Base-by-base conservation (phyloP, 345 rosid genomes). In the Gossypium stocksii region DNA sequence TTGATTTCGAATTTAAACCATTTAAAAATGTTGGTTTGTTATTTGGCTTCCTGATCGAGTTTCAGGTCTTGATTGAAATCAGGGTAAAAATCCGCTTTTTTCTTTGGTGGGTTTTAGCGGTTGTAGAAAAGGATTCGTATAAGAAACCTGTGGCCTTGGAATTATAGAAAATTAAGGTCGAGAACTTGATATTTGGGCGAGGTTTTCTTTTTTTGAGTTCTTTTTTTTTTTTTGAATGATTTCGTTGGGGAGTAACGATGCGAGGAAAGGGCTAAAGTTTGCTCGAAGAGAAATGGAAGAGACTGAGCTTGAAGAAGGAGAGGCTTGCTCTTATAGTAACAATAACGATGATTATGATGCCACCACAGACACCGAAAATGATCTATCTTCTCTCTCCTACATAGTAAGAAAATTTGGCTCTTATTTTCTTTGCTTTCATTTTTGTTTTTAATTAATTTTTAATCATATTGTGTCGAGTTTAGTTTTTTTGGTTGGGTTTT, bases 301-400 rank as follows among this genome's bases (percentile, higher is more conserved):
- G 78, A 79, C 81, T 70, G 93, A 89, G 76, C 89, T 89, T 77
- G 93, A 89, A 83, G 93, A 89, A 81, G 93, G 90, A 76, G 93
- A 89, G 75, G 93, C 93, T 76, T 89, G 83, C 84, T 86, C 88
- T 43, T 87, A 84, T 74, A 80, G 86, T 78, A 80, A 80, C 73
- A 78, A 84, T 49, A 75, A 84, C 83, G 85, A 81, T 69, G 88
- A 86, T 78, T 82, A 76, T 73, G 80, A 74, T 79, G 82, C 80
- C 60, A 77, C 67, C 82, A 57, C 89, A 38, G 98, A 89, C 90
- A 93, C 88, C 45, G 93, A 88, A 82, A 75, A 74, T 79, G 89
- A 81, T 84, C 91, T 88, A 80, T 86, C 97, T 79, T 93, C 83
- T 83, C 91, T 88, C 79, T 84, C 97, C 77, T 93, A 93, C 86